Percentiles rank a stretch among this genome's conserved stretches.
phyloP scores from a whole-genome alignment of 2,329 filamentous ascomycete genomes.

The Alternaria brassicae region DNA sequence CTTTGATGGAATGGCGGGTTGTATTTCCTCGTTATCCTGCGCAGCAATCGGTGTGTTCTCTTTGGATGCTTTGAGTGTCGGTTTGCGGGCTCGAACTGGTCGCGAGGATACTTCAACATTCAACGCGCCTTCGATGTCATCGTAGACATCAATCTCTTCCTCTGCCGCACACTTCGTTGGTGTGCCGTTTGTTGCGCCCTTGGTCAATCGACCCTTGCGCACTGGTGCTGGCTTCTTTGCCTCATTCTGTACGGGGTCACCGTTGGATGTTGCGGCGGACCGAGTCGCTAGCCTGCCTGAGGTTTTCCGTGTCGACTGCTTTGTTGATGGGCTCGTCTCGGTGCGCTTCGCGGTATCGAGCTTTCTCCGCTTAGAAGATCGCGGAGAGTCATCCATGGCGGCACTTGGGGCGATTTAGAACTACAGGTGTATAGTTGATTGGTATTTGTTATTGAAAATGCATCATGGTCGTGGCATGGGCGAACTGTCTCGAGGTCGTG shows the following conservation, averaged over 20 bases:
- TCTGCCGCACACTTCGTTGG: constrained; percentile 11
- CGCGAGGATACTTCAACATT: constrained; percentile 28
- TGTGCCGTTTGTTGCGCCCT: constrained; percentile 20
- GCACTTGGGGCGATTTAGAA: background rate
- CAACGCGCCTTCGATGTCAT: constrained; percentile 55
- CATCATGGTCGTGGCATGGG: constrained; percentile 12
- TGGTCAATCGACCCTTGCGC: constrained; percentile 14
- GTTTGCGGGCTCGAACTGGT: constrained; percentile 5
- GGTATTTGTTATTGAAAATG: constrained; percentile 4
- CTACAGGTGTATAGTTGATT: background rate
- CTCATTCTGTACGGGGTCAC: constrained; percentile 11
- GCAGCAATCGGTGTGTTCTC: constrained; percentile 13
- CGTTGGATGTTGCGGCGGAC: constrained; percentile 22
- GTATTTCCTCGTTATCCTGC: constrained; percentile 20
- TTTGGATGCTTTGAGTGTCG: constrained; percentile 14
- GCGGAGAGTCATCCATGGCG: constrained; percentile 46
- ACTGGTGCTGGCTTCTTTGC: constrained; percentile 16
- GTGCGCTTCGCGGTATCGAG: constrained; percentile 38
- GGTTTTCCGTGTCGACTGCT: constrained; percentile 28
- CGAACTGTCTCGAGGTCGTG: constrained; percentile 3
- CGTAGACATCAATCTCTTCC: constrained; percentile 49
- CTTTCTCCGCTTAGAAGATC: constrained; percentile 48
- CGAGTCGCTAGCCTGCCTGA: constrained; percentile 32
- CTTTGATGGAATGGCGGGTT: constrained; percentile 28
- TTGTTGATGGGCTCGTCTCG: constrained; percentile 29